Evolutionary conservation across 2,329 filamentous ascomycete genomes (phyloP).

Genomic region (Xylariaceae sp.): DNA sequence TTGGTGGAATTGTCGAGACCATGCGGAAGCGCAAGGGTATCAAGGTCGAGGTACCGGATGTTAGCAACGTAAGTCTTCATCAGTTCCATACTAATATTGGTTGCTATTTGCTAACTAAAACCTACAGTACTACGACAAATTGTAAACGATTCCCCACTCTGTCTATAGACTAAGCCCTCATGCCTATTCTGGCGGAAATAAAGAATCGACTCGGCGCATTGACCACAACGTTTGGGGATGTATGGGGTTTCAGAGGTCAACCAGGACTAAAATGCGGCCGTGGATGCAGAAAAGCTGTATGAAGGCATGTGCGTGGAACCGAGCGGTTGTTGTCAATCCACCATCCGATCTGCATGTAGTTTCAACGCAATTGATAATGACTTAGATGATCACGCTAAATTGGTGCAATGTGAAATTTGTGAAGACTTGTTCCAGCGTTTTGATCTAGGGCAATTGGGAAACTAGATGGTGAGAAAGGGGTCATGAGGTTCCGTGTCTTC

Average conservation of each 20-base stretch:
- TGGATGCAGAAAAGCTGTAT: constrained; percentile 34
- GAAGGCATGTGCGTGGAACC: constrained; percentile 28
- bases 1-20: constrained; percentile 76
- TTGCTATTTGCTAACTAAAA: constrained; percentile 38
- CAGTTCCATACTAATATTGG: background rate
- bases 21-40: constrained; percentile 99
- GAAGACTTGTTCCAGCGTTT: too few species aligned
- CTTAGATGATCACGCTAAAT: constrained; percentile 15
- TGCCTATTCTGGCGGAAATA: constrained; percentile 41
- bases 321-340: constrained; percentile 29
- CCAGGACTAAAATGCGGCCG: constrained; percentile 29
- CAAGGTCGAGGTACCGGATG: constrained; percentile 90
- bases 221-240: constrained; percentile 22
- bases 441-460: too few species aligned
- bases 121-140: constrained; percentile 94
- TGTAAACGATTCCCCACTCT: constrained; percentile 62
- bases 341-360: constrained; percentile 28
- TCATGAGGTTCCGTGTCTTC: too few species aligned
- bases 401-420: background rate
- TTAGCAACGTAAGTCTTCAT: constrained; percentile 80
- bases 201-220: constrained; percentile 39
- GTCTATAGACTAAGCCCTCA: constrained; percentile 46
- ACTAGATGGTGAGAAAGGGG: too few species aligned
- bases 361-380: constrained; percentile 31
- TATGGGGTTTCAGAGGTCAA: constrained; percentile 25